Base-by-base conservation (phyloP, 305 asterid genomes). In the Rubia balearica region DNA sequence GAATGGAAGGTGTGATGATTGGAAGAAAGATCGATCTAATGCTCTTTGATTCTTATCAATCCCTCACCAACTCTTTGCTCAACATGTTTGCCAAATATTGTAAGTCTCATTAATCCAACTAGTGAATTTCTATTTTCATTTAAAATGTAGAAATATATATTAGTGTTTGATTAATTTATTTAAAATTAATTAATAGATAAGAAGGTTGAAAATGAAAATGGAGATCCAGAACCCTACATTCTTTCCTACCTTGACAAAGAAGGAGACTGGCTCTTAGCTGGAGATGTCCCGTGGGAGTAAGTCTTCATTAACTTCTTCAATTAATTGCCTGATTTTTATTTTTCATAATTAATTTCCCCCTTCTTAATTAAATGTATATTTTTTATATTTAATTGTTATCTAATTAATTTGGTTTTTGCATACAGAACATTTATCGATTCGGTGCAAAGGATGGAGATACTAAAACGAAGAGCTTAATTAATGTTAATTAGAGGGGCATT, bases 281-380 rank as follows among this genome's bases (percentile, higher is more conserved):
- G 92, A 71, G 89, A 86, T 76, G 86, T 81, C 71, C 90, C 91
- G 38, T 86, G 95, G 91, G 77, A 77, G 91, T 88, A 78, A 61
- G 89, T 67, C 36, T 51, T 6, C 1, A 33, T 61, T 10, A 0
- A 24, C 27, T 61, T 61, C 8, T 0, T 7, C 65, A 27, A 56
- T 56, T 22, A 22, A 59, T 22, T 21, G 2, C 36, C 13, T 21
- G 6, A 60, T 22, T 16, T 16, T 61, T 61, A 5, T 8, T 56
- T 56, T 56, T 19, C 1, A 7, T 4, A 19, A 33, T 2, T 56
- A 56, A 7, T 19, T 56, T 7, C 12, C 6, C 14, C n/a, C 17
- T 6, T 49, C 6, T 7, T 51, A 5, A 5, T 17, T 14, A 48
- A 16, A 0, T 6, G 8, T 7, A 7, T 51, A 51, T 24, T 24